Percentiles rank a stretch among this genome's conserved stretches.
These are phyloP conservation scores for Phtheirospermum japonicum DNA, from an alignment of 257 asterid genomes.

Conservation along the genomic window DNA sequence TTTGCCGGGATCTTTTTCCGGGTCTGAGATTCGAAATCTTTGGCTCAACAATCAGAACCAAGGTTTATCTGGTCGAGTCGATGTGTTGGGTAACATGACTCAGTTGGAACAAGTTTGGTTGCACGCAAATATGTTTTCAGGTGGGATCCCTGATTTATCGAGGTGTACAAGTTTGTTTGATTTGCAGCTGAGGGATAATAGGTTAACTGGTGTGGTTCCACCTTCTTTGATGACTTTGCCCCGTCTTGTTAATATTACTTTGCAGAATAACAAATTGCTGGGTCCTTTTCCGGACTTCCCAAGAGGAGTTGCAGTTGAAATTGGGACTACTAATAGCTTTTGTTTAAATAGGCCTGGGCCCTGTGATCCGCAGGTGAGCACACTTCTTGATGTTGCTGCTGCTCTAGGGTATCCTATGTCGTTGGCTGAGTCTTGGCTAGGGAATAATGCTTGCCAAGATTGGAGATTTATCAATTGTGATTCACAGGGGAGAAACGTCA, in stretches of 20 bases:
- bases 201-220: constrained; percentile 70
- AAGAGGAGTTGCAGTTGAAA: constrained; percentile 17
- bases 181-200: constrained; percentile 81
- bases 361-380: constrained; percentile 78
- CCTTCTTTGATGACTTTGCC: constrained; percentile 51
- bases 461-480: constrained; percentile 76
- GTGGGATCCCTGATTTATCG: constrained; percentile 80
- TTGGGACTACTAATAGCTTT: constrained; percentile 60
- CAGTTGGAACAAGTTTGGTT: constrained; percentile 77
- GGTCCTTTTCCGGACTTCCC: constrained; percentile 67
- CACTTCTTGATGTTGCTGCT: constrained; percentile 75
- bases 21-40: constrained; percentile 59
- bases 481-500: constrained; percentile 52
- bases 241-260: constrained; percentile 44
- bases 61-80: constrained; percentile 63
- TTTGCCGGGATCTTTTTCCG: constrained; percentile 60
- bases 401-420: constrained; percentile 65
- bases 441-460: constrained; percentile 60
- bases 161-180: constrained; percentile 58
- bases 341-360: constrained; percentile 61
- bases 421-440: constrained; percentile 79
- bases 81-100: constrained; percentile 61
- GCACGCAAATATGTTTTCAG: constrained; percentile 67
- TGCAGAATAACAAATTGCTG: constrained; percentile 74
- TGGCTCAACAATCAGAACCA: constrained; percentile 73